Evolutionary conservation across 179 eudicot species (phyloP), one percentile per base, ranked within the genome.

Genomic region (Silene coronaria): DNA sequence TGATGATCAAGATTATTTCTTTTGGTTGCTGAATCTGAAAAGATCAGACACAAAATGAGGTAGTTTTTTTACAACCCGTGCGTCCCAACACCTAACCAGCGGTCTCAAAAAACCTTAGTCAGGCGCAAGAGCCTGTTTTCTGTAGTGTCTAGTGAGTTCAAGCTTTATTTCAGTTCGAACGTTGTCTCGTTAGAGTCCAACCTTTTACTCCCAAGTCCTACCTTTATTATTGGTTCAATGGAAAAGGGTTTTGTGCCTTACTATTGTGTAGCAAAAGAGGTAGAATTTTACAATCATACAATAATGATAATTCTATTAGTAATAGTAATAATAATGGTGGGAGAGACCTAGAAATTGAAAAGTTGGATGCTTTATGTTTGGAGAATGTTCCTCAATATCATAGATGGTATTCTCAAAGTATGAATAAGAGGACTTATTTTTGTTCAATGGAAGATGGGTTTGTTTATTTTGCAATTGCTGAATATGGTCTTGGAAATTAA

Each of bases 261-360:
- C 74, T 89, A 91, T 63, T 91, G 89, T 74, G 89, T 89, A 4
- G 89, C 86, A 16, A 91, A 86, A 75, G 90, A 85, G 26, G 87
- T 62, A 78, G 64, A 59, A 63, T 88, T 72, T 70, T 91, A 61
- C 90, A 87, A 74, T 83, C 85, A 2, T 87, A 88, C 71, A 80
- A 36, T 55, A 27, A 19, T 58, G 19, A n/a, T n/a, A n/a, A n/a
- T n/a, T n/a, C n/a, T n/a, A n/a, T n/a, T n/a, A n/a, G 17, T 32
- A 59, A 30, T 58, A 78, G 32, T 34, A 21, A 57, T 55, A n/a
- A 77, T 63, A 77, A 78, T 11, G 91, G n/a, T n/a, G n/a, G n/a
- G n/a, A n/a, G 84, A 68, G 85, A 83, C 51, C 67, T 48, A 71
- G 93, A 91, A 72, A 84, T 86, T 53, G 93, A 91, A 77, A 88